Conservation (phyloP, 73 alveolate species). For the Diophrys appendiculata region DNA sequence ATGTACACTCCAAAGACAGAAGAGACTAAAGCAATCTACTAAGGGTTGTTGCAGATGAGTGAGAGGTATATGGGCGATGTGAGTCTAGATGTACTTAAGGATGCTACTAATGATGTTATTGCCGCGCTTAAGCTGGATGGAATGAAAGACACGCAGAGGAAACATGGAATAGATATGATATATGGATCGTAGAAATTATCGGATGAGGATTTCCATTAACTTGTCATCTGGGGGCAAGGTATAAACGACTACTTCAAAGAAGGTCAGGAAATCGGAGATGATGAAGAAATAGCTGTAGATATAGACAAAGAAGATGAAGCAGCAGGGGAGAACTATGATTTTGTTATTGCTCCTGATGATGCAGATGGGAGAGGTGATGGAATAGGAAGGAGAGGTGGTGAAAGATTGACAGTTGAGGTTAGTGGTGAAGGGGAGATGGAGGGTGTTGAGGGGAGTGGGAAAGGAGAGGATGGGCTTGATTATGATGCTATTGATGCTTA, state of each 20-base stretch:
- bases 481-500: constrained; percentile 57
- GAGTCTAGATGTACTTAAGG: constrained; percentile 72
- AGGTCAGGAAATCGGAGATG: constrained; percentile 60
- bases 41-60: constrained; percentile 68
- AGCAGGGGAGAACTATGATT: constrained; percentile 27
- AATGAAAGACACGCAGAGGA: constrained; percentile 77
- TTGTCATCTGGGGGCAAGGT: constrained; percentile 69
- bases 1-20: no score
- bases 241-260: constrained; percentile 77
- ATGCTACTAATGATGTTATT: constrained; percentile 89
- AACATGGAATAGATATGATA: constrained; percentile 77
- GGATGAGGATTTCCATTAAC: constrained; percentile 71
- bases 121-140: constrained; percentile 80
- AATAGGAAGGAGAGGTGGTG: constrained; percentile 6
- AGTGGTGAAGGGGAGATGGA: constrained; percentile 52
- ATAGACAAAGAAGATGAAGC: constrained; percentile 67
- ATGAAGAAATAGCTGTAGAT: constrained; percentile 42
- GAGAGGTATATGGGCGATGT: constrained; percentile 83
- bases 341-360: constrained; percentile 39
- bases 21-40: constrained; percentile 84
- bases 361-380: constrained; percentile 19
- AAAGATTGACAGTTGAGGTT: no score
- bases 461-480: constrained; percentile 39
- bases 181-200: constrained; percentile 78
- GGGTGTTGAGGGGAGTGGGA: constrained; percentile 14